Percentiles rank a stretch among this genome's conserved stretches.
Evolutionary conservation across 2,329 filamentous ascomycete genomes (phyloP).

Genomic region (Rhinocladiella mackenziei): DNA sequence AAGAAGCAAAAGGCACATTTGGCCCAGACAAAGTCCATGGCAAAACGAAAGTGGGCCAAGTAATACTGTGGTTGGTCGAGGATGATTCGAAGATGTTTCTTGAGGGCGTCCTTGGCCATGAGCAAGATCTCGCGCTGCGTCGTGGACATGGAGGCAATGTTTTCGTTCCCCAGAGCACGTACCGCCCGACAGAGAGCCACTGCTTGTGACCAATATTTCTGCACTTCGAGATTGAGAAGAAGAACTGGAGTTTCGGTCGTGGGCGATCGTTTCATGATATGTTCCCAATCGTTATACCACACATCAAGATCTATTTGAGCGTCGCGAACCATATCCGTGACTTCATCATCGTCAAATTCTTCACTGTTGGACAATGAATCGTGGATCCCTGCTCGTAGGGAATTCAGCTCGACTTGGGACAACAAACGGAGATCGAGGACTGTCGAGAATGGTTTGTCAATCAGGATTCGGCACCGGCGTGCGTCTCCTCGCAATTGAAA

Average conservation of each 20-base stretch:
- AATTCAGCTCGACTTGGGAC: slow-evolving; percentile 47
- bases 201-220: slow-evolving; percentile 53
- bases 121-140: slow-evolving; percentile 47
- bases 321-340: slow-evolving; percentile 43
- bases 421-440: slow-evolving; percentile 51
- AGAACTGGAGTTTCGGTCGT: slow-evolving; percentile 38
- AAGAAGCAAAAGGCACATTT: slow-evolving; percentile 57
- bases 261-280: slow-evolving; percentile 32
- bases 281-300: slow-evolving; percentile 38
- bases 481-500: slow-evolving; percentile 38
- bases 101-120: slow-evolving; percentile 50
- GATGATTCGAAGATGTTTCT: slow-evolving; percentile 50
- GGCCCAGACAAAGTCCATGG: slow-evolving; percentile 58
- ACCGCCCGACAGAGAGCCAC: slow-evolving; percentile 52
- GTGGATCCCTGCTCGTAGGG: slow-evolving; percentile 33
- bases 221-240: slow-evolving; percentile 48
- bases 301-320: slow-evolving; percentile 47
- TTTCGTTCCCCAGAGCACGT: slow-evolving; percentile 47
- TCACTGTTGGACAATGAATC: slow-evolving; percentile 33
- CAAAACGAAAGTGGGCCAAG: slow-evolving; percentile 50
- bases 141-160: slow-evolving; percentile 49
- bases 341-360: slow-evolving; percentile 35
- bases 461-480: slow-evolving; percentile 45
- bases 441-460: slow-evolving; percentile 44
- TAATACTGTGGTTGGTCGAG: slow-evolving; percentile 46